Evolutionary conservation across 2,329 filamentous ascomycete species (phyloP).

Genomic region (Thelonectria rubi): DNA sequence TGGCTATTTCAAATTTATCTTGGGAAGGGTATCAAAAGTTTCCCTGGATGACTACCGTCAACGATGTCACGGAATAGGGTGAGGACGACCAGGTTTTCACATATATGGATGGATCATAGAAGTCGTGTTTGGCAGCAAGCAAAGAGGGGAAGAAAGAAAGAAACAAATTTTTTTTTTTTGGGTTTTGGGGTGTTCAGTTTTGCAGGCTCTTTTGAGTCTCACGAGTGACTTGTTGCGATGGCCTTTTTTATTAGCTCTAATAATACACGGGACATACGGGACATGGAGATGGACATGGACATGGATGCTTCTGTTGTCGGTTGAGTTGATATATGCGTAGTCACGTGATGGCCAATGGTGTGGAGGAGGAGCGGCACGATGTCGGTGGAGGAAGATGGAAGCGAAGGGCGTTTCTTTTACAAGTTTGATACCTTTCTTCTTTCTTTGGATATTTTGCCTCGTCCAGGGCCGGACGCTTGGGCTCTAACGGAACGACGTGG

Average conservation of each 20-base stretch:
- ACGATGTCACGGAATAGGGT: conserved; percentile 4
- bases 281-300: too few species aligned
- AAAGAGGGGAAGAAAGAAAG: background rate
- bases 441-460: too few species aligned
- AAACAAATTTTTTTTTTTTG: conserved; percentile 6
- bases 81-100: conserved; percentile 18
- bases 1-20: conserved; percentile 24
- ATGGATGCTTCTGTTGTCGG: too few species aligned
- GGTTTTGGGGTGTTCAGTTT: background rate
- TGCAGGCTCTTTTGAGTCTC: background rate
- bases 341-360: too few species aligned
- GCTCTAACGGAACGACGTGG: background rate
- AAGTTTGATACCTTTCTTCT: too few species aligned
- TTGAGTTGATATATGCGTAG: too few species aligned
- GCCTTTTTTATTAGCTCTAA: background rate
- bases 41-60: conserved; percentile 13
- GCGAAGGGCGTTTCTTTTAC: too few species aligned
- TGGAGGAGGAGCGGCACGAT: too few species aligned
- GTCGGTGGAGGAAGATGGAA: too few species aligned
- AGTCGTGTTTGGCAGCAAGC: conserved; percentile 13
- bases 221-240: background rate
- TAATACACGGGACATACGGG: too few species aligned
- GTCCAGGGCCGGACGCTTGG: too few species aligned
- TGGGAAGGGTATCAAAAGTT: conserved; percentile 21
- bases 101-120: conserved; percentile 26